phyloP scores from a whole-genome alignment of 805 yeast genomes.

The Teunomyces atbi region DNA sequence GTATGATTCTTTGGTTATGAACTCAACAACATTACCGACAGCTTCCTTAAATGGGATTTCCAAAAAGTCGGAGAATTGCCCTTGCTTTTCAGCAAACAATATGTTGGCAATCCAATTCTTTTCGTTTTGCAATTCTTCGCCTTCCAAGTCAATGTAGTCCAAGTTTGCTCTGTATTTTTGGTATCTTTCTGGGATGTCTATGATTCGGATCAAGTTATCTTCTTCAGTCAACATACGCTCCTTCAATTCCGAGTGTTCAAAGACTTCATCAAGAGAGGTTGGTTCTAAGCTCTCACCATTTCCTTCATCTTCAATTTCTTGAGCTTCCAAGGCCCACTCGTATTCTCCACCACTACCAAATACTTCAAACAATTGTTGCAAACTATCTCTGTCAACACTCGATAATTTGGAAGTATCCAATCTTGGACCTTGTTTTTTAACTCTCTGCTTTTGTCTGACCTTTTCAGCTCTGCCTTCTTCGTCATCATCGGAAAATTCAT shows the following conservation, averaged over 20 bases:
- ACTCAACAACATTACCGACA: conserved; percentile 68
- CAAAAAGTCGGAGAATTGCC: conserved; percentile 37
- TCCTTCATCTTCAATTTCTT: conserved; percentile 60
- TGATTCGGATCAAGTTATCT: conserved; percentile 82
- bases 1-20: conserved; percentile 68
- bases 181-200: conserved; percentile 89
- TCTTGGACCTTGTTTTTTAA: conserved; percentile 37
- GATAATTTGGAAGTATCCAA: conserved; percentile 59
- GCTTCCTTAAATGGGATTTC: conserved; percentile 61
- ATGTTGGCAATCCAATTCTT: conserved; percentile 77
- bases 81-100: conserved; percentile 55
- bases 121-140: conserved; percentile 68
- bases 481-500: conserved; percentile 81
- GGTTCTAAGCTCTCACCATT: conserved; percentile 53
- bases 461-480: conserved; percentile 42
- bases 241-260: conserved; percentile 90
- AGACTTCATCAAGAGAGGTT: conserved; percentile 77
- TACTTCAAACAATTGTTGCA: conserved; percentile 89
- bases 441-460: conserved; percentile 31
- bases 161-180: conserved; percentile 73
- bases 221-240: conserved; percentile 89
- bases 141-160: conserved; percentile 64
- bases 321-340: conserved; percentile 96
- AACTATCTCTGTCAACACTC: conserved; percentile 79
- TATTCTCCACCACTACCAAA: conserved; percentile 97